These are phyloP conservation scores for Pythium vanterpoolii DNA, from an alignment of 352 stramenopile genomes.

Conservation along the genomic window DNA sequence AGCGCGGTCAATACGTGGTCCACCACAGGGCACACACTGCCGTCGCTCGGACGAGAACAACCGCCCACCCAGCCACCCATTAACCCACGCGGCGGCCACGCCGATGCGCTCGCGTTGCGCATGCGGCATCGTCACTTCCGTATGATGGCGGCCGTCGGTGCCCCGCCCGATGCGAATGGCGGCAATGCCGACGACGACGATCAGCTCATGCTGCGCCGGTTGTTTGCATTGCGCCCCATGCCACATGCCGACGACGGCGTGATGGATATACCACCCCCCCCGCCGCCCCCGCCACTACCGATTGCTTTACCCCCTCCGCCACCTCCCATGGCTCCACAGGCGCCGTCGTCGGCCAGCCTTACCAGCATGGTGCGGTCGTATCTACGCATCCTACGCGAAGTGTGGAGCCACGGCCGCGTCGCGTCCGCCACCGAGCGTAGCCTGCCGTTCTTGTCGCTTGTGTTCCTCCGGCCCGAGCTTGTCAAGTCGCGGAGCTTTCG, in stretches of 20 bases:
- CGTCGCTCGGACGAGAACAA: too few species aligned
- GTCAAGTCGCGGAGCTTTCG: conserved; percentile 41
- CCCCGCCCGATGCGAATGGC: too few species aligned
- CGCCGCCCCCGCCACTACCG: not conserved
- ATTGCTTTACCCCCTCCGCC: not conserved
- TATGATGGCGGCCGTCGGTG: not conserved
- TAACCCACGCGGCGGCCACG: not conserved
- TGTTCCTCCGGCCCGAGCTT: conserved; percentile 32
- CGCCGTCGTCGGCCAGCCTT: conserved; percentile 1
- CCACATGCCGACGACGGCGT: not conserved
- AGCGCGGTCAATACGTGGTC: conserved; percentile 14
- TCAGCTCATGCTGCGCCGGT: not conserved
- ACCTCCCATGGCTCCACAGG: not conserved
- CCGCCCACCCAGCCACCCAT: not conserved
- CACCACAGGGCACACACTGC: not conserved
- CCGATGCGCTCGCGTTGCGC: not conserved
- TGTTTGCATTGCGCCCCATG: not conserved
- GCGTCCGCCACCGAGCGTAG: conserved; percentile 5
- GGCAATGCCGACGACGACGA: not conserved
- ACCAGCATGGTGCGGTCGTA: conserved; percentile 15
- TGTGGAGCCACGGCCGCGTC: conserved; percentile 11
- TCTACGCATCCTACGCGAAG: conserved; percentile 12
- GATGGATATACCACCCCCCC: not conserved
- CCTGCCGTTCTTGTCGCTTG: conserved; percentile 15
- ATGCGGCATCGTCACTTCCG: not conserved